Conservation (phyloP, 805 yeast genomes). For the Zygosaccharomyces pseudorouxii region DNA sequence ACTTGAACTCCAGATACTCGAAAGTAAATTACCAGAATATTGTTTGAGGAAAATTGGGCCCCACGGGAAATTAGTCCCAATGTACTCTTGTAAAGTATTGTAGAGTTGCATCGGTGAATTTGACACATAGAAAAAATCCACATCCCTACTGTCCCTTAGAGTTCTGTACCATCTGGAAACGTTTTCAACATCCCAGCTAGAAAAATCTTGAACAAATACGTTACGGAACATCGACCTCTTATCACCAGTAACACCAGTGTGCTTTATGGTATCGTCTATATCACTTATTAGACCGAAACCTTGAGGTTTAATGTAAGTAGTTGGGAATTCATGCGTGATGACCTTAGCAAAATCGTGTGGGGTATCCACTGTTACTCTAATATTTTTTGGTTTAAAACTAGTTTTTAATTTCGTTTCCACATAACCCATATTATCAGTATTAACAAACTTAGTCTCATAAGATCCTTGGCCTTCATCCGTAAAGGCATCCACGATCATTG, state of each 20-base stretch:
- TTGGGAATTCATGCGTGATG: constrained; percentile 15
- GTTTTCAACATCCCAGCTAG: constrained; percentile 68
- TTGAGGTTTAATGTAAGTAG: constrained; percentile 19
- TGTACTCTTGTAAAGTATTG: constrained; percentile 39
- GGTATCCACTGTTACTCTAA: constrained; percentile 24
- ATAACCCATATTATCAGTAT: constrained; percentile 65
- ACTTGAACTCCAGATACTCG: constrained; percentile 82
- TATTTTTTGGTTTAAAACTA: constrained; percentile 48
- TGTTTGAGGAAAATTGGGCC: constrained; percentile 87
- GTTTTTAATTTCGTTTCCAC: constrained; percentile 52
- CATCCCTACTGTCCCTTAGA: constrained; percentile 40
- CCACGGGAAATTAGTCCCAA: constrained; percentile 50
- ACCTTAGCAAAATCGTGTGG: constrained; percentile 16
- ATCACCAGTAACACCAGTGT: constrained; percentile 86
- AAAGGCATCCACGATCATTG: constrained; percentile 51
- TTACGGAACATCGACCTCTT: constrained; percentile 77
- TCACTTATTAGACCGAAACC: constrained; percentile 82
- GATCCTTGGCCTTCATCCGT: constrained; percentile 38
- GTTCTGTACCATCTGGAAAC: constrained; percentile 66
- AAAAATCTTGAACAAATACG: constrained; percentile 61
- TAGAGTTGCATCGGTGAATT: constrained; percentile 92
- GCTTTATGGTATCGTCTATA: constrained; percentile 89
- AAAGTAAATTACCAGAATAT: constrained; percentile 74
- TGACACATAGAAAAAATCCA: constrained; percentile 87
- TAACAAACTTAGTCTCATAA: constrained; percentile 34